Evolutionary conservation across 495 filamentous ascomycete genomes (phyloP).

Genomic region (Xylaria castorea): DNA sequence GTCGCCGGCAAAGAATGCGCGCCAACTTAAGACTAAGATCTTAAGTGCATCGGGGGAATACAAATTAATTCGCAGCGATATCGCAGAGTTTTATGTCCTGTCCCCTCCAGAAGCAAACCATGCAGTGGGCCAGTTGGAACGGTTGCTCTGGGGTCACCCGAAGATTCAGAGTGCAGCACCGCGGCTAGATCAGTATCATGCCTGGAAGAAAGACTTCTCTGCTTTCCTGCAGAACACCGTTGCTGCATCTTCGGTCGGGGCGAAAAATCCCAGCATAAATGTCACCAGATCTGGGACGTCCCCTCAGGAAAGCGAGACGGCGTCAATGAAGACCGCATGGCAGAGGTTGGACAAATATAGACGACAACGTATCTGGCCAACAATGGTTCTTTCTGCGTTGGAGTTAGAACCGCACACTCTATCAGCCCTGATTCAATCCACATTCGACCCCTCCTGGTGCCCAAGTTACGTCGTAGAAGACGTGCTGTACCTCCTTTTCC

Average conservation of each 20-base stretch:
- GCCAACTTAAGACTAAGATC: conserved; percentile 32
- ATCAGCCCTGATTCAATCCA: conserved; percentile 58
- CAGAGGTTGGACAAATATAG: conserved; percentile 30
- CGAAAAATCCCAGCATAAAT: neutral
- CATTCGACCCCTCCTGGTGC: conserved; percentile 49
- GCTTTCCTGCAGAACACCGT: neutral
- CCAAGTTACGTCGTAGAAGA: conserved; percentile 60
- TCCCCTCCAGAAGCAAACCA: conserved; percentile 31
- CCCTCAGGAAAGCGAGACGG: neutral
- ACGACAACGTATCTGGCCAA: conserved; percentile 55
- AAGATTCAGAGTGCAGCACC: conserved; percentile 12
- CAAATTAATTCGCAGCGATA: conserved; percentile 20
- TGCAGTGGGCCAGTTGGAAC: conserved; percentile 33
- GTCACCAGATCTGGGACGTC: neutral
- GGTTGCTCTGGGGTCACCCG: conserved; percentile 25
- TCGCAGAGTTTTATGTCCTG: conserved; percentile 25
- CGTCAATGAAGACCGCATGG: conserved; percentile 55
- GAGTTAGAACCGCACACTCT: conserved; percentile 50
- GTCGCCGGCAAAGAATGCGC: neutral
- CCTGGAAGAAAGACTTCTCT: conserved; percentile 32
- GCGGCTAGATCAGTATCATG: conserved; percentile 33
- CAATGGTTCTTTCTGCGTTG: conserved; percentile 60
- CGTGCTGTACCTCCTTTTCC: conserved; percentile 54
- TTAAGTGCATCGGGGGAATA: conserved; percentile 23
- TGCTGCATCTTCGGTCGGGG: neutral